Conservation (phyloP, 2,329 filamentous ascomycete species). For the Verticillium tricorpus region DNA sequence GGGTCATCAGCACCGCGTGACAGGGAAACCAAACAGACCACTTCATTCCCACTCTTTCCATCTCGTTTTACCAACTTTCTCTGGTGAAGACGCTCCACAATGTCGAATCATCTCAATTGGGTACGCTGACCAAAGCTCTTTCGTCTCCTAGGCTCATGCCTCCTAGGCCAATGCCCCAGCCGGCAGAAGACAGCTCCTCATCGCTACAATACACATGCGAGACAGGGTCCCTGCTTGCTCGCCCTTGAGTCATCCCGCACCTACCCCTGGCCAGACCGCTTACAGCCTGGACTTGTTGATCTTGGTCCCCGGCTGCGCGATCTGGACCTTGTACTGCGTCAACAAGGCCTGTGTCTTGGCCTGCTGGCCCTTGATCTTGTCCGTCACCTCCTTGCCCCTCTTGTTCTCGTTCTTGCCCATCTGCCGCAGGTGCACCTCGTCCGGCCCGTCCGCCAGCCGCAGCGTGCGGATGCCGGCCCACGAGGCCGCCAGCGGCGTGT, state of each 20-base stretch:
- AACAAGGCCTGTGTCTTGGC: constrained; percentile 62
- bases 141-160: neutral
- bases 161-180: neutral
- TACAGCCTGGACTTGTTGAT: constrained; percentile 46
- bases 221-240: neutral
- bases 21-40: neutral
- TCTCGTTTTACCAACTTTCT: neutral
- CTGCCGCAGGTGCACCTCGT: constrained; percentile 89
- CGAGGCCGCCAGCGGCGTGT: constrained; percentile 84
- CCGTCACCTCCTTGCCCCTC: constrained; percentile 55
- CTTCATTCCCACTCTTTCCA: no score
- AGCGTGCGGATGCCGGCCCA: constrained; percentile 79
- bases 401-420: constrained; percentile 78
- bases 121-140: neutral
- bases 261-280: constrained; percentile 4
- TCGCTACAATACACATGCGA: neutral
- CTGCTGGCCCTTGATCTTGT: constrained; percentile 60
- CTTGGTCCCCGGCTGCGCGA: constrained; percentile 45
- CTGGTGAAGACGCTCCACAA: neutral
- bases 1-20: no score
- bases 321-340: constrained; percentile 47
- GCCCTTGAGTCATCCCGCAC: neutral
- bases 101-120: neutral
- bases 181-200: neutral
- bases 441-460: constrained; percentile 85